Evolutionary conservation across 352 stramenopile species (phyloP), one percentile per base, ranked within the genome.

Genomic region (Globisporangium nagaii): DNA sequence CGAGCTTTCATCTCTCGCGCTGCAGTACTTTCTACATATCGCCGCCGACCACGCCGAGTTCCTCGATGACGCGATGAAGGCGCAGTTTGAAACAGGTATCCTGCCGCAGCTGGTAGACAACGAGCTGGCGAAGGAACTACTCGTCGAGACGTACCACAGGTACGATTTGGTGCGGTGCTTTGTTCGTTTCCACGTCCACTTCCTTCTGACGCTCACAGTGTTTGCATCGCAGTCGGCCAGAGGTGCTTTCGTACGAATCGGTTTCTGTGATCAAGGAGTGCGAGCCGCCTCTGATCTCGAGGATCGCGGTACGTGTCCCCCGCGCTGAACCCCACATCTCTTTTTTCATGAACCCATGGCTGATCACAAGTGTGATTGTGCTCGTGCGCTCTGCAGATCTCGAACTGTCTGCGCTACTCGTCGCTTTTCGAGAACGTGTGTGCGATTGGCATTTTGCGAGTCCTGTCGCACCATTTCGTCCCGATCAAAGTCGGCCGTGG

Each of bases 11-110:
- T 75, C 80, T 28, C 69, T 93, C 19, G 81, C 84, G 19, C 64
- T 93, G 24, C 81, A 93, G 30, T 91, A 91, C 53, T 93, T 88
- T 50, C 64, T 93, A 4, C 82, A 93, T 35, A 86, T 90, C 44
- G 79, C 76, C 35, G 79, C 70, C 8, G 66, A 84, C 41, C 77
- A 90, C 47, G 52, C 60, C 2, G 44, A 66, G 5, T 68, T 75
- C 30, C 52, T 89, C 8, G 62, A 58, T 37, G 65, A 73, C 7
- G 39, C 42, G 15, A 66, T 69, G 8, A 79, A 76, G 42, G 17
- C 45, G 24, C 63, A 55, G 1, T 88, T 91, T 41, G 60, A 85
- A 20, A 47, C 71, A 35, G 61, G 76, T 25, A 75, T 90, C 37
- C 69, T 90, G 4, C 70, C 73, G 1, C 69, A 76, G 32, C 61